phyloP scores from a whole-genome alignment of 2,329 filamentous ascomycete species.

The Phialemonium atrogriseum region DNA sequence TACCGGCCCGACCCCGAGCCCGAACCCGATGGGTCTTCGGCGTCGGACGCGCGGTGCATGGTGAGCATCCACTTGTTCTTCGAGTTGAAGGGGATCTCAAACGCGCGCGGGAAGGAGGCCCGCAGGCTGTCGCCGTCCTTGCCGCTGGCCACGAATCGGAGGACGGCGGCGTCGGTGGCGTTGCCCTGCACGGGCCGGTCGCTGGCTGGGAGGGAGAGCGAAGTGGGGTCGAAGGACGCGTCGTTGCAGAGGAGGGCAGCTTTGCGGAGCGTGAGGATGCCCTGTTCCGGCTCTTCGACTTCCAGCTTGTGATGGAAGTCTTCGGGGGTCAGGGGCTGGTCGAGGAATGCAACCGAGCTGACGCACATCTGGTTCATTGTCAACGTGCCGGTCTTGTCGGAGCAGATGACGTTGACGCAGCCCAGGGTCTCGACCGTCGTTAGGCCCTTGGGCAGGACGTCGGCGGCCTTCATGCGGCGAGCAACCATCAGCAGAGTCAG shows the following conservation, averaged over 20 bases:
- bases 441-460: constrained; percentile 51
- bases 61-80: constrained; percentile 57
- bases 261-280: constrained; percentile 8
- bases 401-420: constrained; percentile 48
- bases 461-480: constrained; percentile 29
- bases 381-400: constrained; percentile 58
- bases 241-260: constrained; percentile 8
- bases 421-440: constrained; percentile 47
- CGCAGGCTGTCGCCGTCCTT: constrained; percentile 34
- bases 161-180: constrained; percentile 17
- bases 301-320: not conserved
- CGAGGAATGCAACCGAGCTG: constrained; percentile 16
- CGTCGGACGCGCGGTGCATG: constrained; percentile 41
- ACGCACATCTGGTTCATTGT: constrained; percentile 58
- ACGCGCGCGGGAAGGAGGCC: constrained; percentile 38
- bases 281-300: constrained; percentile 40
- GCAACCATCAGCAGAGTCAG: constrained; percentile 20
- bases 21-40: constrained; percentile 13
- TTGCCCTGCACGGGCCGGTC: constrained; percentile 12
- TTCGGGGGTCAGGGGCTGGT: not conserved
- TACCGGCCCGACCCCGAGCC: constrained; percentile 3
- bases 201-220: constrained; percentile 9
- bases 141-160: constrained; percentile 51
- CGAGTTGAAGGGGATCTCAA: constrained; percentile 58
- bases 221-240: constrained; percentile 12